Evolutionary conservation across 1,284 basidiomycete genomes (phyloP), one percentile per base, ranked within the genome.

Genomic region (Ganoderma resinaceum): DNA sequence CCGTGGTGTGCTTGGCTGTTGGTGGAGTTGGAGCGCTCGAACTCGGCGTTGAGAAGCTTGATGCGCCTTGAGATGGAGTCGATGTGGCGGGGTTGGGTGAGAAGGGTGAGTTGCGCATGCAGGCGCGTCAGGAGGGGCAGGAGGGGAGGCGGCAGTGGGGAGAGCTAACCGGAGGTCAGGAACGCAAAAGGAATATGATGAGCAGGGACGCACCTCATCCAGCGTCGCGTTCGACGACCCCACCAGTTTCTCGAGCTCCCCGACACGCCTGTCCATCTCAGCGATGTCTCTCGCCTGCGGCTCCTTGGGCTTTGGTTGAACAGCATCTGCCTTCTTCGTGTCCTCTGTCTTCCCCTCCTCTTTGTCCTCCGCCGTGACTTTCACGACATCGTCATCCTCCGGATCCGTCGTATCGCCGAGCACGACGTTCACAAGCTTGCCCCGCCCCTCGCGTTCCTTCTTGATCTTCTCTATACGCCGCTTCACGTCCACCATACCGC

Each of bases 61-160:
- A 99, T 89, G 9, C 97, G 91, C 20, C 97, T 89, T 1, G 96
- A 96, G 72, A 99, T 94, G n/a, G 95, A 93, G 79, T 99, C 97
- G 46, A 99, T 91, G 78, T 99, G 97, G 7, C 96, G 91, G 0
- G 98, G 97, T 82, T 99, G 96, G 0, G 96, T 95, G 62, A 99
- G 89, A 18, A 99, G 85, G 2, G 91, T 90, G 37, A 99, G 84
- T 80, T 96, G 94, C 35, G 91, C 90, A 76, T 95, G 95, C 46
- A 98, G 87, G 37, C 95, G 91, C 20, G 87, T 87, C 53, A 99
- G 84, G 55, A 95, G 89, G 0, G 94, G 90, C 0, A 98, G 82
- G 18, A 99, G 84, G 0, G 97, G 96, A 1, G 92, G 85, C 0
- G 94, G 91, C 14, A 95, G 83, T 4, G 89, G 89, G 0, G 90